Evolutionary conservation across 371 early-diverging fungal species (phyloP), one percentile per base, ranked within the genome.

Genomic region (Saksenaea oblongispora): DNA sequence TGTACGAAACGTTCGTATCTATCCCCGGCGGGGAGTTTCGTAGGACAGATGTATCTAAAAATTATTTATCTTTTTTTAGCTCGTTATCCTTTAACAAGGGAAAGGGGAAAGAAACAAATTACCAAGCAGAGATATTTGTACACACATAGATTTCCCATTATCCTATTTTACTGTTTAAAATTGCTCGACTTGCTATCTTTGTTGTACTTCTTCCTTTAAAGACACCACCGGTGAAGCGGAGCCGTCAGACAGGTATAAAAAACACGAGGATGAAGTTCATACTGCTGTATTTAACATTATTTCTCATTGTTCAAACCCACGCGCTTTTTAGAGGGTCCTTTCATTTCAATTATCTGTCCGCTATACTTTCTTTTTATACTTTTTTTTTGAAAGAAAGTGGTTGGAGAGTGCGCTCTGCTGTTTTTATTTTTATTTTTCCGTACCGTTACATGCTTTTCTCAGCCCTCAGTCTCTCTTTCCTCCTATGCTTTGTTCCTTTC

Each of bases 381-480:
- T 47, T 47, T 47, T 47, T 47, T 47, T 47, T 47, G n/a, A 18
- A 11, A 39, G 39, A 39, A 39, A 39, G 39, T 31, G 39, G 39
- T 39, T 47, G 10, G 17, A 10, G 17, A 22, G 17, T 22, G 51
- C 17, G 51, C 24, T 35, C 58, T 31, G 31, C 31, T 15, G 8
- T 41, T 37, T 22, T 37, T 24, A 34, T 57, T 57, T 35, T 37
- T 22, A 26, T 56, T 56, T 24, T 18, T 39, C 11, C 39, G 39
- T 22, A 47, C 51, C 22, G 51, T 47, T 47, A 22, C 24, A 47
- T 47, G 51, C 51, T 47, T 47, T 47, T 47, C 51, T 47, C 51
- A 47, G 51, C 51, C 51, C 51, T 57, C 37, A 28, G 58, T 57
- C 22, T 27, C 36, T 57, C 58, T 57, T 27, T 31, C 22, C 36